phyloP scores from a whole-genome alignment of 192 early-diverging fungal species.

The Coemansia umbellata region DNA sequence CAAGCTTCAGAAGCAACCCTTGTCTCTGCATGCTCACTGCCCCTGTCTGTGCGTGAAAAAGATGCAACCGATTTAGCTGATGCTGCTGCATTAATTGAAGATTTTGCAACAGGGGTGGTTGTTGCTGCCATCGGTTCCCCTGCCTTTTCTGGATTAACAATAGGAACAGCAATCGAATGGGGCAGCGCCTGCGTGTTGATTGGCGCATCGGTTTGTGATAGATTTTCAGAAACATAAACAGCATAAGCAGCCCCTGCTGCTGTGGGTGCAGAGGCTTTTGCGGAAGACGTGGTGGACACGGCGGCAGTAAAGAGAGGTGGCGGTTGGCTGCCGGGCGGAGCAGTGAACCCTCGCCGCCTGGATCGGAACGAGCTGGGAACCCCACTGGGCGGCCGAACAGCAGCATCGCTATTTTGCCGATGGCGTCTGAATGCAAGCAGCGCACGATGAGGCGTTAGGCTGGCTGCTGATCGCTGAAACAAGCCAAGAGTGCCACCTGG shows the following conservation, averaged over 20 bases:
- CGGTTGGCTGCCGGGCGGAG: constrained; percentile 25
- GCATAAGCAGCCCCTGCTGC: background rate
- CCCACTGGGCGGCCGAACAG: constrained; percentile 30
- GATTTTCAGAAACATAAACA: background rate
- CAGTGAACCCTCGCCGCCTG: constrained; percentile 39
- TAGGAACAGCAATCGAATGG: too few species aligned
- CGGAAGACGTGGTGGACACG: background rate
- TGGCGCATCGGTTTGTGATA: background rate
- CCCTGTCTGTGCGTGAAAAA: background rate
- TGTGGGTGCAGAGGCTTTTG: background rate
- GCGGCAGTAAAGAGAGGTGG: constrained; percentile 1
- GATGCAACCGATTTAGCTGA: too few species aligned
- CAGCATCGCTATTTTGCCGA: constrained; percentile 39
- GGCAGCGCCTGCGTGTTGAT: background rate
- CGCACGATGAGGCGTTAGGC: constrained; percentile 24
- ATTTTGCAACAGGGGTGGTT: too few species aligned
- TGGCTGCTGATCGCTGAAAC: constrained; percentile 35
- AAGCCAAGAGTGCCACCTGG: constrained; percentile 11
- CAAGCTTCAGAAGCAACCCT: too few species aligned
- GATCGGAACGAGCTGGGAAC: constrained; percentile 19
- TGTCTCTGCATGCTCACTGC: background rate
- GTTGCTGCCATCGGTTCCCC: too few species aligned
- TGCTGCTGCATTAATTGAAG: too few species aligned
- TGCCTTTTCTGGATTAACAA: too few species aligned
- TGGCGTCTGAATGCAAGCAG: constrained; percentile 34